phyloP scores from a whole-genome alignment of 176 grass and related monocot genomes.

The Eleusine coracana region DNA sequence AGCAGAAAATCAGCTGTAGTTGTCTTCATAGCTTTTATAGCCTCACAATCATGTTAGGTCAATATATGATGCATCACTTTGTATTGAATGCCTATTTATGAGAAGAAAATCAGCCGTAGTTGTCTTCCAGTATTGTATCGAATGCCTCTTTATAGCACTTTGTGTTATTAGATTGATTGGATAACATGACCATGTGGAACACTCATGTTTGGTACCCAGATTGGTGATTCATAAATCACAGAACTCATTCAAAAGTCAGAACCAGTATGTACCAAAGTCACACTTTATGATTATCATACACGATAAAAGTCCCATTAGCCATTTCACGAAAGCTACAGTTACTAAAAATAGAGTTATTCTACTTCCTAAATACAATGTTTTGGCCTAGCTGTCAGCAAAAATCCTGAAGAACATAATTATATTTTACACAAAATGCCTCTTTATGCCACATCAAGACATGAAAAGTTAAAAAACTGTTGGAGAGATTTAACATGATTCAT shows the following conservation, averaged over 20 bases:
- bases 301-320: not conserved
- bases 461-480: not conserved
- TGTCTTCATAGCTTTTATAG: not conserved
- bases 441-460: not conserved
- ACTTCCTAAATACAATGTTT: not conserved
- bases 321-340: not conserved
- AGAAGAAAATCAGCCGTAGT: no score
- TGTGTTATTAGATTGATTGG: not conserved
- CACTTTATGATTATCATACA: slow-evolving; percentile 1
- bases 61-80: not conserved
- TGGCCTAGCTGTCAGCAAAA: not conserved
- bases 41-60: not conserved
- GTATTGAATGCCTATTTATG: not conserved
- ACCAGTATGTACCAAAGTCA: not conserved
- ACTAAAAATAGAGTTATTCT: not conserved
- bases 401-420: not conserved
- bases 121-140: not conserved
- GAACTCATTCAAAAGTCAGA: not conserved
- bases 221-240: not conserved
- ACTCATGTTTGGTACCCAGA: not conserved
- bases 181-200: not conserved
- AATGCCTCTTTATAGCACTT: not conserved
- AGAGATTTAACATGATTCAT: not conserved
- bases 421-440: not conserved
- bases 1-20: not conserved